Conservation (phyloP, 257 asterid genomes). For the Agastache rugosa region DNA sequence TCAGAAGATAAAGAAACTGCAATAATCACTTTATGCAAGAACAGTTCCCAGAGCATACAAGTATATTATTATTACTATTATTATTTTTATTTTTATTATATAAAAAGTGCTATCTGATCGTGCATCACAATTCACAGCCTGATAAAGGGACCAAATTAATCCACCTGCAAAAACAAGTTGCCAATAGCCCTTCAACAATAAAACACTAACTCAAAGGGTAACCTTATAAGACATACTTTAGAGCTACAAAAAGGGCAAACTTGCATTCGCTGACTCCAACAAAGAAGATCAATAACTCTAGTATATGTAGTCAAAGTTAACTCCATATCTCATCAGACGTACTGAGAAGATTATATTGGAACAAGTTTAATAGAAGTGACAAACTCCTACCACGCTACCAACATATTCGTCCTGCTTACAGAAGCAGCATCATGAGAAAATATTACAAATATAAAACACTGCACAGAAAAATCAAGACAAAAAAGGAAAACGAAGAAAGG, state of each 20-base stretch:
- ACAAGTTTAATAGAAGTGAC: not conserved
- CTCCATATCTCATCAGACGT: constrained; percentile 2
- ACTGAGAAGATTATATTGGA: not conserved
- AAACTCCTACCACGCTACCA: not conserved
- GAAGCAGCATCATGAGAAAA: not conserved
- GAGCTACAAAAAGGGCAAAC: not conserved
- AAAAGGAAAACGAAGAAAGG: not conserved
- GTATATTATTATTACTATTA: not conserved
- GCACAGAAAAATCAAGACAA: not conserved
- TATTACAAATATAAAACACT: too few relatives aligned
- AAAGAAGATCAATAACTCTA: constrained; percentile 5
- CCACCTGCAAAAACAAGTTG: not conserved
- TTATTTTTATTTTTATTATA: not conserved
- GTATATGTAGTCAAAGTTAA: not conserved
- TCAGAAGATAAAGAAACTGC: constrained; percentile 10
- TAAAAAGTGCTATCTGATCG: not conserved
- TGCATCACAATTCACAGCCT: not conserved
- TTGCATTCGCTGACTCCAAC: not conserved
- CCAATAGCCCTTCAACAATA: not conserved
- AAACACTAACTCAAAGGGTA: not conserved
- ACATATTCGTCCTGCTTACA: not conserved
- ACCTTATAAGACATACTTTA: not conserved
- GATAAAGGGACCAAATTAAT: not conserved
- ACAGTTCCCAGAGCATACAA: not conserved
- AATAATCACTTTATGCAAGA: constrained; percentile 25